Percentiles rank a stretch among this genome's conserved stretches.
Evolutionary conservation across 495 filamentous ascomycete genomes (phyloP).

Genomic region (Talaromyces ruber): DNA sequence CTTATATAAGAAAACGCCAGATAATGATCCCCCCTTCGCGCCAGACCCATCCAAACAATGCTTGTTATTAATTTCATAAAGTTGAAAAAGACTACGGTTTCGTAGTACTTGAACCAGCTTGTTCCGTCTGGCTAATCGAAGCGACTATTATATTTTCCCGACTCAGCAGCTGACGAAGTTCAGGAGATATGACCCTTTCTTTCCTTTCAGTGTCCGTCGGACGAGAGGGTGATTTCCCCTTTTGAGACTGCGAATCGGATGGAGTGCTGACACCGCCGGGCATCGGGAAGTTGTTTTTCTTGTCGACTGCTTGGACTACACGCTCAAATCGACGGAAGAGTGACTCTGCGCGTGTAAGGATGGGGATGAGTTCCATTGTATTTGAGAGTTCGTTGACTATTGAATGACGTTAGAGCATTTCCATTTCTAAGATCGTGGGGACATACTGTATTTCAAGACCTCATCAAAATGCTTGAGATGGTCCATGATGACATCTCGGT

Average conservation of each 20-base stretch:
- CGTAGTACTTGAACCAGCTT: background rate
- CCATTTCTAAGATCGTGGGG: background rate
- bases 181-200: slow-evolving; percentile 65
- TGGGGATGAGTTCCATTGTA: slow-evolving; percentile 81
- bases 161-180: slow-evolving; percentile 68
- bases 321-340: slow-evolving; percentile 84
- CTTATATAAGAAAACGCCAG: background rate
- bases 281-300: slow-evolving; percentile 73
- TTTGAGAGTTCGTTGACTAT: slow-evolving; percentile 88
- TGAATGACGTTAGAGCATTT: background rate
- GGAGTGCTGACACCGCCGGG: slow-evolving; percentile 28
- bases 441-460: slow-evolving; percentile 87
- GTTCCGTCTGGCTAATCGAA: background rate
- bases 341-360: slow-evolving; percentile 76
- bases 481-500: slow-evolving; percentile 86
- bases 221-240: slow-evolving; percentile 4
- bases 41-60: background rate
- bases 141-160: slow-evolving; percentile 42
- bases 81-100: background rate
- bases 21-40: background rate
- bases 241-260: slow-evolving; percentile 4
- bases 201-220: slow-evolving; percentile 3
- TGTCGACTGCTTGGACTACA: slow-evolving; percentile 78
- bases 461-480: slow-evolving; percentile 95
- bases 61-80: background rate